Evolutionary conservation across 1,284 basidiomycete species (phyloP).

Genomic region (Ceratobasidium theobromae): DNA sequence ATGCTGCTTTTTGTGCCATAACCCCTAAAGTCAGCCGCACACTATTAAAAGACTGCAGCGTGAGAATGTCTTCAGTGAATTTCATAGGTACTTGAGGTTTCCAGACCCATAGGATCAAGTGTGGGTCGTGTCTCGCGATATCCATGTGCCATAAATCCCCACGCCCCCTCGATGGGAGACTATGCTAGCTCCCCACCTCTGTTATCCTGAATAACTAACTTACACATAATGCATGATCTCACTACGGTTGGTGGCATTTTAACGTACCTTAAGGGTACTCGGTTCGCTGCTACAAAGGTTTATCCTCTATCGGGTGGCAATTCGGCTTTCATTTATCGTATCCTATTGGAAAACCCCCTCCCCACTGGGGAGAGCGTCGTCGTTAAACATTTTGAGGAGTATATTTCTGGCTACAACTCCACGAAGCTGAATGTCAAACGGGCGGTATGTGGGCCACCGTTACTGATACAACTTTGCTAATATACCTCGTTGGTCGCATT

Average conservation of each 20-base stretch:
- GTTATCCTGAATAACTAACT: background rate
- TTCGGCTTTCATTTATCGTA: constrained; percentile 18
- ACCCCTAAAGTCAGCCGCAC: too few relatives aligned
- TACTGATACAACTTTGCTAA: background rate
- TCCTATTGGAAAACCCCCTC: background rate
- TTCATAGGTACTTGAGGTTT: too few relatives aligned
- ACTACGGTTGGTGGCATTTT: constrained; percentile 1
- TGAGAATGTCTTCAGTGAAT: too few relatives aligned
- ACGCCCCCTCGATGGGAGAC: too few relatives aligned
- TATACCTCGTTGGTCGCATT: background rate
- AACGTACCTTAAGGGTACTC: constrained; percentile 10
- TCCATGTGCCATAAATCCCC: too few relatives aligned
- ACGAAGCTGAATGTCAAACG: background rate
- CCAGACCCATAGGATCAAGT: too few relatives aligned
- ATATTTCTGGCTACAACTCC: background rate
- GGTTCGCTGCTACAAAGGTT: background rate
- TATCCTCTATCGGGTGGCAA: constrained; percentile 1
- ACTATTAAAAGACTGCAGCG: too few relatives aligned
- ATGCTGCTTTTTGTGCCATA: too few relatives aligned
- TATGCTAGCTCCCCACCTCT: background rate
- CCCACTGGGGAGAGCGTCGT: constrained; percentile 12
- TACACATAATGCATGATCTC: constrained; percentile 3
- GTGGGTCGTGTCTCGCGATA: too few relatives aligned
- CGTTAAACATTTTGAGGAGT: constrained; percentile 3
- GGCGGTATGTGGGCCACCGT: background rate